Percentiles rank a stretch among this genome's conserved stretches.
Evolutionary conservation across 192 early-diverging fungal species (phyloP).

Genomic region (Coemansia sp.): DNA sequence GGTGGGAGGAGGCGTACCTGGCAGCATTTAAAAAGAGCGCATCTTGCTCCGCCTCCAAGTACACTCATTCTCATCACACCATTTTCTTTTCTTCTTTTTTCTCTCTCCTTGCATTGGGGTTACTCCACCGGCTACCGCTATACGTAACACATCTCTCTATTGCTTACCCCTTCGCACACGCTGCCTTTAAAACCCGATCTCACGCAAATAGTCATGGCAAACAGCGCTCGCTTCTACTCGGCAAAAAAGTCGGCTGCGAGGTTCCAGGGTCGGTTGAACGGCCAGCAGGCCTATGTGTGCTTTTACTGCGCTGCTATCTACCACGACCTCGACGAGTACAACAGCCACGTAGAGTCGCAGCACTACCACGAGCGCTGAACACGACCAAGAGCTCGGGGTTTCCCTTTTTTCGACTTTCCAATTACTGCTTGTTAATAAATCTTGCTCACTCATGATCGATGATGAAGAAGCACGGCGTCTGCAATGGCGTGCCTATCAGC

Average conservation of each 20-base stretch:
- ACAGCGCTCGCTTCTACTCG: neutral
- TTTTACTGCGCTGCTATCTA: constrained; percentile 53
- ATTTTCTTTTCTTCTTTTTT: neutral
- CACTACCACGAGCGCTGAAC: constrained; percentile 50
- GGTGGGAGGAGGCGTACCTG: neutral
- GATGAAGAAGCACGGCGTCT: neutral
- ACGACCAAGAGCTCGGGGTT: neutral
- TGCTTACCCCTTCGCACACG: neutral
- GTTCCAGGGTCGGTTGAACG: constrained; percentile 25
- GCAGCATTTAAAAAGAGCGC: constrained; percentile 1
- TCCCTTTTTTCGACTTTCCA: neutral
- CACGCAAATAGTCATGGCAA: constrained; percentile 1
- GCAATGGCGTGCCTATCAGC: neutral
- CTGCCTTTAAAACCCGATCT: neutral
- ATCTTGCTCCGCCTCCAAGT: neutral
- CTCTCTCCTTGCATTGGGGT: neutral
- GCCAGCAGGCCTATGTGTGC: constrained; percentile 47
- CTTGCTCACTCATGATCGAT: neutral
- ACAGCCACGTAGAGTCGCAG: constrained; percentile 43
- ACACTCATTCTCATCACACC: neutral
- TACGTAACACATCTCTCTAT: neutral
- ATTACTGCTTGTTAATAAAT: neutral
- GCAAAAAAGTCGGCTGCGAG: neutral
- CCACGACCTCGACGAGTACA: constrained; percentile 42
- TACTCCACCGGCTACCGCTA: neutral